Evolutionary conservation across 441 rosid genomes (phyloP).

Genomic region (Gossypium laxum): DNA sequence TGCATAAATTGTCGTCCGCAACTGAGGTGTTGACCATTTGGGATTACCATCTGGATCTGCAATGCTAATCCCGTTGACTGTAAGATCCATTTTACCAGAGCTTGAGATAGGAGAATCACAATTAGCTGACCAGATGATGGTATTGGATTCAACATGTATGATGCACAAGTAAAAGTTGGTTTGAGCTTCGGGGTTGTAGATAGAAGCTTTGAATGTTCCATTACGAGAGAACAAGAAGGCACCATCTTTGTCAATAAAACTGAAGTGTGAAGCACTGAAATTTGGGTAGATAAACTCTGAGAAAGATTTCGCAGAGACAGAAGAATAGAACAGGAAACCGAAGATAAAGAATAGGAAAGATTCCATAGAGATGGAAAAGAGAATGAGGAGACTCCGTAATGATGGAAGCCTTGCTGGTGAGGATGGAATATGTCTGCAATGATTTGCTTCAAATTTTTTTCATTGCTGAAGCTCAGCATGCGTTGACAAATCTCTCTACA

Average conservation of each 20-base stretch:
- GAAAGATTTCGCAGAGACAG: constrained; percentile 29
- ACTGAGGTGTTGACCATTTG: constrained; percentile 60
- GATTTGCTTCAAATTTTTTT: constrained; percentile 11
- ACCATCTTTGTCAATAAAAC: constrained; percentile 44
- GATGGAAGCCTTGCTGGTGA: constrained; percentile 14
- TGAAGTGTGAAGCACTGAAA: constrained; percentile 57
- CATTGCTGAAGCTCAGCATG: constrained; percentile 12
- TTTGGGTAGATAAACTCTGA: constrained; percentile 47
- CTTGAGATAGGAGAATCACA: constrained; percentile 49
- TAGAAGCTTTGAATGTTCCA: constrained; percentile 53
- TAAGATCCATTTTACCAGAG: constrained; percentile 49
- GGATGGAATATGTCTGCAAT: constrained; percentile 21
- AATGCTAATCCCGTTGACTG: constrained; percentile 46
- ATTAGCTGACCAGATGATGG: constrained; percentile 73
- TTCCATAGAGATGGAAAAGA: constrained; percentile 35
- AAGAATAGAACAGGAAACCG: constrained; percentile 28
- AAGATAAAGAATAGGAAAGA: constrained; percentile 21
- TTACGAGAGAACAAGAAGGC: constrained; percentile 55
- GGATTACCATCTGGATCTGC: constrained; percentile 32
- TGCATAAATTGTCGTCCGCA: constrained; percentile 37
- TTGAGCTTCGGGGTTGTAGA: constrained; percentile 42
- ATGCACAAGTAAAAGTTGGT: constrained; percentile 54
- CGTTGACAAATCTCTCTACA: constrained; percentile 27
- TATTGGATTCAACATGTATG: constrained; percentile 46
- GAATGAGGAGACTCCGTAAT: constrained; percentile 13